Evolutionary conservation across 495 filamentous ascomycete species (phyloP).

Genomic region (Penicillium lividum): DNA sequence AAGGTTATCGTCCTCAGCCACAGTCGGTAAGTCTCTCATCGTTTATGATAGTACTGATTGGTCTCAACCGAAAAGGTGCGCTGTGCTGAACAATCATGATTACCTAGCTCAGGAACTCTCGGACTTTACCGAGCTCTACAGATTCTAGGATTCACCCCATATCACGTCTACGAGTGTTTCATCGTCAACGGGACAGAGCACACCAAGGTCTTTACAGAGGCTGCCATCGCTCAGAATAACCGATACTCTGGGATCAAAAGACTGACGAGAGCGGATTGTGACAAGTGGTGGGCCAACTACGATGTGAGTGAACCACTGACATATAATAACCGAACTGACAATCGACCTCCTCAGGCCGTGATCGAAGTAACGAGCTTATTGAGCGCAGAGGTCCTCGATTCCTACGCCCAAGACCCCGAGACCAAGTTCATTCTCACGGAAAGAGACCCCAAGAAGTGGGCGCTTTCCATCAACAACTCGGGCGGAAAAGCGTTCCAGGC

Average conservation of each 20-base stretch:
- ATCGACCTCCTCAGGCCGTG: no score
- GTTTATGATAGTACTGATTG: neutral
- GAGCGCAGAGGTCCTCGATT: slow-evolving; percentile 8
- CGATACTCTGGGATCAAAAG: slow-evolving; percentile 20
- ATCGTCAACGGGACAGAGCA: slow-evolving; percentile 4
- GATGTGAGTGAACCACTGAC: slow-evolving; percentile 16
- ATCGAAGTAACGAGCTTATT: no score
- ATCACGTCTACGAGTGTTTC: slow-evolving; percentile 15
- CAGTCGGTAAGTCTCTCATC: neutral
- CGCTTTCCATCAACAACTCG: slow-evolving; percentile 23
- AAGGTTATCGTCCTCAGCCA: slow-evolving; percentile 1
- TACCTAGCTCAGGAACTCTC: slow-evolving; percentile 9
- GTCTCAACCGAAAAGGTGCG: neutral
- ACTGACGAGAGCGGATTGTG: slow-evolving; percentile 15
- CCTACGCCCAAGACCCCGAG: slow-evolving; percentile 23
- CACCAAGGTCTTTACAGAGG: slow-evolving; percentile 12
- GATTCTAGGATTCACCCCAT: slow-evolving; percentile 16
- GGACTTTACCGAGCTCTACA: slow-evolving; percentile 17
- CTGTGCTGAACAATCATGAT: no score
- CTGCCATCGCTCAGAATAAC: slow-evolving; percentile 14
- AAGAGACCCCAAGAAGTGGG: slow-evolving; percentile 26
- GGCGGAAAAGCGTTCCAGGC: slow-evolving; percentile 1
- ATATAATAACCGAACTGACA: no score
- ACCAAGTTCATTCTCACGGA: slow-evolving; percentile 33
- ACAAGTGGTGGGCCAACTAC: slow-evolving; percentile 26